phyloP scores from a whole-genome alignment of 768 basidiomycete species.

The Candolleomyces eurysporus region DNA sequence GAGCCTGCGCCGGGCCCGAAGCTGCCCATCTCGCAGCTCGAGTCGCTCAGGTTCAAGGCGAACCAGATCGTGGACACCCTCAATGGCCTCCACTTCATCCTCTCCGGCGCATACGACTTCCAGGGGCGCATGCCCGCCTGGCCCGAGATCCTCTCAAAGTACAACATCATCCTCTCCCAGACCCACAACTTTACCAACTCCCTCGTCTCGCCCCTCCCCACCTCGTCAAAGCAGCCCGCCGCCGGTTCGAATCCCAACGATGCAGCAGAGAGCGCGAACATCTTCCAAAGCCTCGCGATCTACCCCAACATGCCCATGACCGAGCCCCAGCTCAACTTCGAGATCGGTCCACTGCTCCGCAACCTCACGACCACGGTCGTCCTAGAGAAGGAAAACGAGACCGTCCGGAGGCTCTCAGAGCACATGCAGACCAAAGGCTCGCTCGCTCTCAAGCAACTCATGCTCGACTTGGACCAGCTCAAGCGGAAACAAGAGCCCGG shows the following conservation, averaged over 20 bases:
- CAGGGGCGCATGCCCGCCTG: constrained; percentile 69
- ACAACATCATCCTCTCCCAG: constrained; percentile 81
- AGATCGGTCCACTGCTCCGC: constrained; percentile 70
- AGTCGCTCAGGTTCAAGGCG: constrained; percentile 74
- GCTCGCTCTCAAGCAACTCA: constrained; percentile 31
- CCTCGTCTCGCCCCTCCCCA: constrained; percentile 42
- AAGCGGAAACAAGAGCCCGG: too few species aligned
- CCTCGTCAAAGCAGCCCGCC: constrained; percentile 8
- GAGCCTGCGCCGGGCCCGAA: constrained; percentile 15
- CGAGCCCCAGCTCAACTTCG: constrained; percentile 69
- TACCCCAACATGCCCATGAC: constrained; percentile 59
- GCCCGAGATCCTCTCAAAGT: constrained; percentile 86
- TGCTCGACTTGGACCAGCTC: too few species aligned
- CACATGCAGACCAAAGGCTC: constrained; percentile 63
- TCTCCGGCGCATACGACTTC: constrained; percentile 51
- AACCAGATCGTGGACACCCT: constrained; percentile 81
- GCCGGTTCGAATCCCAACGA: too few species aligned
- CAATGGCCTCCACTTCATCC: constrained; percentile 55
- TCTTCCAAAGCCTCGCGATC: constrained; percentile 64
- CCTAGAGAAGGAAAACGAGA: constrained; percentile 65
- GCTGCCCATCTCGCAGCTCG: constrained; percentile 69
- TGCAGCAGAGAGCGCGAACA: constrained; percentile 27
- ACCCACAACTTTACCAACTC: constrained; percentile 74
- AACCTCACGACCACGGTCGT: constrained; percentile 82
- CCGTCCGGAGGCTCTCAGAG: constrained; percentile 66